Evolutionary conservation across 495 filamentous ascomycete genomes (phyloP).

Genomic region (Neurospora sp.): DNA sequence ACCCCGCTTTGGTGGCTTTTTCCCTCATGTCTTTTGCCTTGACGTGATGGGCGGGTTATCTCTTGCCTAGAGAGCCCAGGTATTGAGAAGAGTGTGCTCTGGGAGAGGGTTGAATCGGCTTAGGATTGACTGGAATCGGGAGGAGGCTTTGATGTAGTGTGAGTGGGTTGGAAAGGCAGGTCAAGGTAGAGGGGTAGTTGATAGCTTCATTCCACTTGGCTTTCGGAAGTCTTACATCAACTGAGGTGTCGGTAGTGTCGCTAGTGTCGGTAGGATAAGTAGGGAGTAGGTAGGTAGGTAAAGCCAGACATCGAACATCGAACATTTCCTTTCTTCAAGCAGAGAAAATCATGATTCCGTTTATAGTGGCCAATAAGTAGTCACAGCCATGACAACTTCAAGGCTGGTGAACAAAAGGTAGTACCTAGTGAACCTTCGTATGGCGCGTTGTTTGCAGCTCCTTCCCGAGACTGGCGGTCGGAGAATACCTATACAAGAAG

Average conservation of each 20-base stretch:
- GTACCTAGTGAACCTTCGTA: background rate
- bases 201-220: background rate
- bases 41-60: too few species aligned
- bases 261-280: too few species aligned
- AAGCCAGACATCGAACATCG: too few species aligned
- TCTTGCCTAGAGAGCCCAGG: too few species aligned
- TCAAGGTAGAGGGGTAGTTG: too few species aligned
- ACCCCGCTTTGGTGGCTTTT: background rate
- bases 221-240: too few species aligned
- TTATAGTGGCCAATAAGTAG: background rate
- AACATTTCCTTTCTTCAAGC: background rate
- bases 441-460: background rate
- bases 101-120: background rate
- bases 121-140: background rate
- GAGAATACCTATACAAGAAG: background rate
- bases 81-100: background rate
- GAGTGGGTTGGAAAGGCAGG: too few species aligned
- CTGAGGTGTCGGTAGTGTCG: too few species aligned
- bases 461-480: background rate
- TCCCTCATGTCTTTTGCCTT: too few species aligned
- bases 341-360: background rate
- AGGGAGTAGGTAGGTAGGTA: too few species aligned
- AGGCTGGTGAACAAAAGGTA: background rate
- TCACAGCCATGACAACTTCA: too few species aligned
- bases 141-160: too few species aligned